Base-by-base conservation (phyloP, 225 moss, liverwort and hornwort genomes). In the Lunularia cruciata region DNA sequence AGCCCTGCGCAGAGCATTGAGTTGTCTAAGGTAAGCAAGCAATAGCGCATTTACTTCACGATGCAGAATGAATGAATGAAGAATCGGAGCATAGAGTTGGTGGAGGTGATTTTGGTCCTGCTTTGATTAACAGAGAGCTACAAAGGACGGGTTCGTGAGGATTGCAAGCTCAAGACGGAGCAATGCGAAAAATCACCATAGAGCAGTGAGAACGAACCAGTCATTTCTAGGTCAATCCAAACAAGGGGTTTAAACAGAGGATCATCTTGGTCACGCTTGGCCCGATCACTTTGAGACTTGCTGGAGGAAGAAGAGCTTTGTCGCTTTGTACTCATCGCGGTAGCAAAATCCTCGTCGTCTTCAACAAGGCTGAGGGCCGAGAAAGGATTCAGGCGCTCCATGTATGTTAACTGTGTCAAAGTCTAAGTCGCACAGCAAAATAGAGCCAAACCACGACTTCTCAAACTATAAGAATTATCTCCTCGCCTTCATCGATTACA, bases 201-300 rank as follows among this genome's bases (percentile, higher is more conserved):
- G 52, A 33, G 19, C n/a, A 40, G 5, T 12, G 33, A 73, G 19
- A 15, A 37, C 33, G 14, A 58, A 83, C 82, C 82, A 6, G 82
- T 78, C 82, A 83, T 83, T 66, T 83, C 82, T 11, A 83, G 72
- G 56, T 83, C 82, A 47, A 83, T 83, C 82, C 82, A 83, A 22
- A 78, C 75, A 3, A 83, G 82, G n/a, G 82, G 82, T 64, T 72
- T 78, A 22, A 67, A 26, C 48, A 83, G 58, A 31, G 65, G 27
- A 9, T 20, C 53, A 31, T 26, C 39, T 25, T 11, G 28, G 30
- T 27, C 67, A 43, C 36, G 38, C 54, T 38, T 40, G 19, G 47
- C 40, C 18, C 37, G 67, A 28, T 8, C 14, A 26, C 61, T 47
- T 8, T 70, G 26, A 31, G 14, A 60, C 0, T 47, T 22, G 40